Evolutionary conservation across 2,329 filamentous ascomycete genomes (phyloP), one percentile per base, ranked within the genome.

Genomic region (Pseudocercospora macadamiae): DNA sequence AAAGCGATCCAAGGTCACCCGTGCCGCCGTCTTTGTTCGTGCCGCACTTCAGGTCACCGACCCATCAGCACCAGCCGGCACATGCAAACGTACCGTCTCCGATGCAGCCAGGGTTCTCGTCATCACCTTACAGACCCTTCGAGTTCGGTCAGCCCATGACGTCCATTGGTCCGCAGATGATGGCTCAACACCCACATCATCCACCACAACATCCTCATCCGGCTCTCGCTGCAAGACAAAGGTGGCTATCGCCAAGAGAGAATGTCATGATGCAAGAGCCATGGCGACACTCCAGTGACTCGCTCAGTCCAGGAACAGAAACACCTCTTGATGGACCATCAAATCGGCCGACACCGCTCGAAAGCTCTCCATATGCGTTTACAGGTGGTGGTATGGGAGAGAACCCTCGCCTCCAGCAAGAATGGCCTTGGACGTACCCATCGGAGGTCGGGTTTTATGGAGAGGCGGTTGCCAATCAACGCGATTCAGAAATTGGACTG

Each of bases 401-500:
- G 26, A 45, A 54, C 16, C 36, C 26, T 18, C 48, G 36, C 18
- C 21, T 51, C 21, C 28, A 23, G 47, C 54, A 52, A 30, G 39
- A 44, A 32, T 58, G 49, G 55, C 21, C 28, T 9, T 58, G 51
- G 59, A 37, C 32, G 26, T 34, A 19, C 12, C 28, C 19, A 42
- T 42, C 26, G 10, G 55, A 39, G 3, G 19, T 56, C 18, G 36
- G 37, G 12, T 56, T 54, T 48, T 44, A 49, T 51, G 37, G 47
- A 23, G 19, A 28, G 37, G 28, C 55, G n/a, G 23, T 28, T 19
- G 25, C 23, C 12, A 54, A 10, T 32, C 32, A 59, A 16, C 51
- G 56, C 49, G 55, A 61, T 59, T 51, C 54, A 42, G 49, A 49
- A 26, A 37, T 45, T 19, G 51, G 26, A 14, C 48, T 62, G 54